Evolutionary conservation across 345 rosid genomes (phyloP).

Genomic region (Carallia pectinifolia): DNA sequence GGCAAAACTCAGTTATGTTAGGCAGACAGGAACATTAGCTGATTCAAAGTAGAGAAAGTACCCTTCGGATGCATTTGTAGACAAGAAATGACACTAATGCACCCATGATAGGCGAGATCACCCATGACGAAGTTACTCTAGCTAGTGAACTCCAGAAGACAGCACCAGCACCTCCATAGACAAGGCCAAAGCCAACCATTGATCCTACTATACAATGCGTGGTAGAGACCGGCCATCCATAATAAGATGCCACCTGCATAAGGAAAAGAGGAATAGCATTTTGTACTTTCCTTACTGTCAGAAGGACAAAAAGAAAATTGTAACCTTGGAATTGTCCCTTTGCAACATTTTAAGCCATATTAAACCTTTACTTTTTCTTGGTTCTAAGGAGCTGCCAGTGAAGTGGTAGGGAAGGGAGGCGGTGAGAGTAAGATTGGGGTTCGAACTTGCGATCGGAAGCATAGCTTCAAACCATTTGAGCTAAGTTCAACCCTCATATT

Average conservation of each 20-base stretch:
- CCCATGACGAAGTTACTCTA: conserved; percentile 92
- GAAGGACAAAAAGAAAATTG: no score
- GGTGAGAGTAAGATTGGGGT: no score
- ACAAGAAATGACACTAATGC: conserved; percentile 82
- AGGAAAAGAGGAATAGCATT: conserved; percentile 1
- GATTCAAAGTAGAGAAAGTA: conserved; percentile 37
- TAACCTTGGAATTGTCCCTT: no score
- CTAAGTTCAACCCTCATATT: no score
- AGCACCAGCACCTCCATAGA: conserved; percentile 88
- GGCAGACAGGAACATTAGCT: not conserved
- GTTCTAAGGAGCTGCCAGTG: no score
- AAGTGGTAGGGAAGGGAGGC: no score
- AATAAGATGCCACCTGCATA: conserved; percentile 82
- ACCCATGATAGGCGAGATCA: conserved; percentile 86
- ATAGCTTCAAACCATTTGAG: no score
- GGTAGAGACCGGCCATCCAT: conserved; percentile 96
- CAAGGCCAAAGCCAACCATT: conserved; percentile 96
- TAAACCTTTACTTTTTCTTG: no score
- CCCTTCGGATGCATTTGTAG: conserved; percentile 97
- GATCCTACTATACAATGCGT: conserved; percentile 97
- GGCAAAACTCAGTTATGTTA: not conserved
- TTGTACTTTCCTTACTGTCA: no score
- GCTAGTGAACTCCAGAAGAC: conserved; percentile 97
- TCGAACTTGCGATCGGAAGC: no score
- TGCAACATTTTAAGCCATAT: no score